Conservation (phyloP, 352 stramenopile species). For the Albugo candida region DNA sequence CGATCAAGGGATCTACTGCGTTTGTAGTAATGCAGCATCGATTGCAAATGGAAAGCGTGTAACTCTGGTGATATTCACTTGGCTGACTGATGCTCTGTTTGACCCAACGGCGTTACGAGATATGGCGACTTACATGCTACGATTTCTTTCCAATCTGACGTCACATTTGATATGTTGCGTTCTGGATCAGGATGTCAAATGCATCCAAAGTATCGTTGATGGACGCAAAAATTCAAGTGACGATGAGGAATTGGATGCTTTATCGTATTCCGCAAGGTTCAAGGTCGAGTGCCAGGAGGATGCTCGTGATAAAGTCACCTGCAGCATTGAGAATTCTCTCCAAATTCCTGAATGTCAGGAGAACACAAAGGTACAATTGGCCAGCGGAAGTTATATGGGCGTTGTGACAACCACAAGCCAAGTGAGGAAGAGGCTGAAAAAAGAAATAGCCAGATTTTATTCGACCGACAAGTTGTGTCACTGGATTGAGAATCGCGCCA, state of each 20-base stretch:
- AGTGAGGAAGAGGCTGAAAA: no score
- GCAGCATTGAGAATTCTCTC: background rate
- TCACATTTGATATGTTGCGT: conserved; percentile 29
- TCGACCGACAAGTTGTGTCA: no score
- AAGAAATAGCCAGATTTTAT: no score
- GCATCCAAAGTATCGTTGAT: conserved; percentile 10
- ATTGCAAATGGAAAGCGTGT: background rate
- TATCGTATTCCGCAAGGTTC: conserved; percentile 18
- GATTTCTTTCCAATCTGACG: conserved; percentile 34
- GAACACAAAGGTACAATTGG: background rate
- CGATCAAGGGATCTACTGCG: conserved; percentile 36
- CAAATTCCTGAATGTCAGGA: no score
- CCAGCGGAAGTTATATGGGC: background rate
- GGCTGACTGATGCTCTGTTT: conserved; percentile 30
- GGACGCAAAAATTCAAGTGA: conserved; percentile 6
- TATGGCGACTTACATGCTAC: conserved; percentile 47
- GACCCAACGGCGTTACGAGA: conserved; percentile 19
- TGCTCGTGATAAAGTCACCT: conserved; percentile 5
- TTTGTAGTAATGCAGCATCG: conserved; percentile 6
- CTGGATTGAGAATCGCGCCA: no score
- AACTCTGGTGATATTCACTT: conserved; percentile 32
- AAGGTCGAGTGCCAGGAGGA: conserved; percentile 12
- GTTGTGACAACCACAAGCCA: background rate
- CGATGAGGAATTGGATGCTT: conserved; percentile 9
- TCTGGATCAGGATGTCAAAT: conserved; percentile 14